These are phyloP conservation scores for Lepidium campestre DNA, from an alignment of 441 rosid species.

Conservation along the genomic window DNA sequence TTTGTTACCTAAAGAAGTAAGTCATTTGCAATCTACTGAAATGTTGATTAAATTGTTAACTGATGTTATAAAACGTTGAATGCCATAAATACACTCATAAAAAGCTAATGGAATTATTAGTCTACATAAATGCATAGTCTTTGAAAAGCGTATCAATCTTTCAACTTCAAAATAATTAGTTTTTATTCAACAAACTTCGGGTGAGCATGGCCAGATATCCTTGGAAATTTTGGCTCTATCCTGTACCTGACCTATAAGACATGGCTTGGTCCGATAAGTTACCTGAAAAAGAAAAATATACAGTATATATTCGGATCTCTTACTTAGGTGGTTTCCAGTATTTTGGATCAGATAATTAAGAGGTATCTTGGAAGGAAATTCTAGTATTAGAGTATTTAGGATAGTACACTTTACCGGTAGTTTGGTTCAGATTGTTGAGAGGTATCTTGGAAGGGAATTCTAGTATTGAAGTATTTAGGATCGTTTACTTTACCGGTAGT, in stretches of 20 bases:
- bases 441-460: neutral
- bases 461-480: neutral
- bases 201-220: neutral
- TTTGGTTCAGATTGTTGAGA: too few species aligned
- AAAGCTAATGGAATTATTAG: neutral
- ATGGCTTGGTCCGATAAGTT: too few species aligned
- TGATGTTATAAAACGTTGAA: neutral
- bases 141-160: neutral
- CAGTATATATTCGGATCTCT: neutral
- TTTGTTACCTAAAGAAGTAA: conserved; percentile 50
- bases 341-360: too few species aligned
- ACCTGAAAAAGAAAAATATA: neutral
- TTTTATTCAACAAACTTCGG: neutral
- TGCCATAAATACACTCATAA: neutral
- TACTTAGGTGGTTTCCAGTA: neutral
- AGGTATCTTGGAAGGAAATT: neutral
- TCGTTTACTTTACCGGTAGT: too few species aligned
- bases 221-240: neutral
- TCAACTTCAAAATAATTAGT: neutral
- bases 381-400: neutral
- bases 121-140: neutral
- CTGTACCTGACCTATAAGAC: neutral
- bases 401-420: too few species aligned
- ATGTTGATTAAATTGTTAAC: neutral
- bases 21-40: conserved; percentile 14